A percentile compares a stretch with the other conserved stretches of the same genome.
These are phyloP conservation scores for Pezicula rhizophila DNA, from an alignment of 2,329 filamentous ascomycete species.

Conservation along the genomic window DNA sequence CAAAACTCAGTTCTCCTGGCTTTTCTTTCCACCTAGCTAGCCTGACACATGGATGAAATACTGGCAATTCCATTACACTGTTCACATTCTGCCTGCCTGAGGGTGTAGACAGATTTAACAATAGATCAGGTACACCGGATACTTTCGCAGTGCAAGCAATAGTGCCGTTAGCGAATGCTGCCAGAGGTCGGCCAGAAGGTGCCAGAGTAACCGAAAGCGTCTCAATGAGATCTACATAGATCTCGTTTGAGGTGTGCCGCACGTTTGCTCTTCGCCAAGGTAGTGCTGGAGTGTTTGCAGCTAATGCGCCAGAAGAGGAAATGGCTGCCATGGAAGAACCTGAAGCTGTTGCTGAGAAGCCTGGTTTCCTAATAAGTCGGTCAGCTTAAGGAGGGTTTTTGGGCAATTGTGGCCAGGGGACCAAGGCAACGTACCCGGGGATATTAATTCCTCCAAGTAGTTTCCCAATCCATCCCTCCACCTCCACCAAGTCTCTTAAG, in stretches of 20 bases:
- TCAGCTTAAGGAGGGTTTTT: not conserved
- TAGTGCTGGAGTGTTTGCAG: conserved; percentile 49
- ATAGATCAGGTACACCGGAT: conserved; percentile 87
- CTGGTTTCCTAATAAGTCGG: conserved; percentile 21
- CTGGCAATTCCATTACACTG: conserved; percentile 75
- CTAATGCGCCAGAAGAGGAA: conserved; percentile 23
- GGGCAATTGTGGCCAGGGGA: conserved; percentile 5
- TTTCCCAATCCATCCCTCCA: conserved; percentile 85
- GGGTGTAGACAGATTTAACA: conserved; percentile 72
- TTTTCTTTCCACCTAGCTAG: conserved; percentile 83
- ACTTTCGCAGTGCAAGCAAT: conserved; percentile 95
- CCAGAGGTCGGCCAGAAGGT: conserved; percentile 80
- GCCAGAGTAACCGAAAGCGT: conserved; percentile 82
- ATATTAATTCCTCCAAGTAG: conserved; percentile 81
- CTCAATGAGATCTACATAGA: conserved; percentile 95
- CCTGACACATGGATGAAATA: conserved; percentile 93
- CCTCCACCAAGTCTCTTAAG: conserved; percentile 83
- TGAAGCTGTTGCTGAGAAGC: conserved; percentile 20
- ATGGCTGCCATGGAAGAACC: conserved; percentile 26
- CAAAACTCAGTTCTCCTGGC: conserved; percentile 88
- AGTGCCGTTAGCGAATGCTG: conserved; percentile 83
- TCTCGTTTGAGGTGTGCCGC: conserved; percentile 90
- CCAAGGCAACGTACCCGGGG: conserved; percentile 53
- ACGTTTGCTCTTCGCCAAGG: conserved; percentile 92
- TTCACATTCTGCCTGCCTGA: conserved; percentile 73